phyloP scores from a whole-genome alignment of 768 basidiomycete species.

The Mycena chlorophos region DNA sequence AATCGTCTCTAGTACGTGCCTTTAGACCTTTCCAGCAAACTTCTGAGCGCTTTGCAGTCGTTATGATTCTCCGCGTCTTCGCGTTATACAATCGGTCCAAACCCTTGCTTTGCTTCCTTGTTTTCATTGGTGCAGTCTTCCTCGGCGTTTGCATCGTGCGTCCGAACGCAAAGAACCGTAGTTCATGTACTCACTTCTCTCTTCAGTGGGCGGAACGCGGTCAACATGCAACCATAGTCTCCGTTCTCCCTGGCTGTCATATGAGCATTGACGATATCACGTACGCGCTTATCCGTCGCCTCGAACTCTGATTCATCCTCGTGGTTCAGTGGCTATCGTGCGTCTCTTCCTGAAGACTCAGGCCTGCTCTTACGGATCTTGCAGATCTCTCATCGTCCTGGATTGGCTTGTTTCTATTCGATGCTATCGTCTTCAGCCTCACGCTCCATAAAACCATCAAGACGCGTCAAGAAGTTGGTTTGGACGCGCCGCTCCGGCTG shows the following conservation, averaged over 20 bases:
- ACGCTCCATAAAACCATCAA: not conserved
- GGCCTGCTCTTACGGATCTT: not conserved
- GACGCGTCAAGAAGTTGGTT: not conserved
- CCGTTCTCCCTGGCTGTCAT: not conserved
- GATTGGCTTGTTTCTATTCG: not conserved
- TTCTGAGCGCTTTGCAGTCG: not conserved
- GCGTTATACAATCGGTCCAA: not conserved
- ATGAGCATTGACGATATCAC: not conserved
- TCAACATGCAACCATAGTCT: not conserved
- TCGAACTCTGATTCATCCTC: not conserved
- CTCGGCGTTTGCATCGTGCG: not conserved
- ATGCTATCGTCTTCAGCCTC: not conserved
- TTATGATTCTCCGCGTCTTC: not conserved
- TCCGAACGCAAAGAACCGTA: not conserved
- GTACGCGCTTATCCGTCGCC: not conserved
- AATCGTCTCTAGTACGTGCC: not conserved
- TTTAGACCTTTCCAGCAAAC: not conserved
- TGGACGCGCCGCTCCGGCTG: not conserved
- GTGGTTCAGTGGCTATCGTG: not conserved
- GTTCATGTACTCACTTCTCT: not conserved
- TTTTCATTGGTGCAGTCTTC: not conserved
- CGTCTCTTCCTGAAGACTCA: not conserved
- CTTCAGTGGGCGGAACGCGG: not conserved
- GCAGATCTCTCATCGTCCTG: not conserved
- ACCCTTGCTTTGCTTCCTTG: not conserved